Evolutionary conservation across 352 stramenopile genomes (phyloP), one percentile per base, ranked within the genome.

Genomic region (Pythium vanterpoolii): DNA sequence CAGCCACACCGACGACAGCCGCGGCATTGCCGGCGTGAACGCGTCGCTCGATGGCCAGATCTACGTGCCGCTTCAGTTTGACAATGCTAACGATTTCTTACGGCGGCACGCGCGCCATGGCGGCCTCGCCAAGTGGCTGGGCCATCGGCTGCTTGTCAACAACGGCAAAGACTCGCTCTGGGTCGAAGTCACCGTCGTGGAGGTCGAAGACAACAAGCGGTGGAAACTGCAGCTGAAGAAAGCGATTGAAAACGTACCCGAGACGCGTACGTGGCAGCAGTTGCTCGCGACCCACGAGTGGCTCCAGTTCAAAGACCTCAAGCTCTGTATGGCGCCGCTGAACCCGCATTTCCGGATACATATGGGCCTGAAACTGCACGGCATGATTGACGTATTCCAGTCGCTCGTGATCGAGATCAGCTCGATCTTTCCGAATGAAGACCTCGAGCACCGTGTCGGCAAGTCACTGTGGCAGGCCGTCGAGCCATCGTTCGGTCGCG

Each of bases 391-490:
- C 43, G 70, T 75, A 2, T 72, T 89, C n/a, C 74, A 87, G 18
- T 58, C 66, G 28, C 71, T 88, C n/a, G 72, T 89, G 2, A 69
- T 80, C 16, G 81, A 89, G 55, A 74, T 91, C 56, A 88, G 79
- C 47, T 91, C 79, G 6, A 83, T 91, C 19, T 87, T 89, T 14
- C 77, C 81, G 0, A 88, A 88, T 57, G 74, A 80, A 38, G 69
- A 87, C 26, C 56, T 89, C 3, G 75, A 84, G 36, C 62, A 72
- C 13, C 81, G 81, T 34, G 77, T 88, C 4, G 66, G 60, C 11
- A 81, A 52, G 55, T 70, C 81, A n/a, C 40, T 89, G 1, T 89
- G 79, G 79, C 69, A 73, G 47, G 69, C 73, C 8, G 44, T 90
- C 4, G 82, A 92, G 38, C 14, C 66, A 7, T 73, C 69, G 0